These are phyloP conservation scores for Tricholoma furcatifolium DNA, from an alignment of 768 basidiomycete species.

Conservation along the genomic window DNA sequence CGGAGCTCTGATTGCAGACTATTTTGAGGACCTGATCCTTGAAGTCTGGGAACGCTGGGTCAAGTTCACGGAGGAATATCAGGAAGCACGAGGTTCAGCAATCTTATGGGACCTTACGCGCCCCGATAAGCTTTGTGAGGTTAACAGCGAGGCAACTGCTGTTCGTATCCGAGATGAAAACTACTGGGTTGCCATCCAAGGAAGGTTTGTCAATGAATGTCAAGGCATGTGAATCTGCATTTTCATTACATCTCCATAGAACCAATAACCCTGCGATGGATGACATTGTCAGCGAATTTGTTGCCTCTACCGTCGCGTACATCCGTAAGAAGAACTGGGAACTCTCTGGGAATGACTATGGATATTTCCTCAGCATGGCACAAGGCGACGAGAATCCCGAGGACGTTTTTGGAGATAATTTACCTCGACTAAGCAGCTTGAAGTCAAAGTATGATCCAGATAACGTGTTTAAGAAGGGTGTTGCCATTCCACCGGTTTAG, in stretches of 20 bases:
- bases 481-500: not conserved
- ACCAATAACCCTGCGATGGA: too few relatives aligned
- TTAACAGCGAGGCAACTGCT: slow-evolving; percentile 6
- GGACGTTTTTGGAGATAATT: slow-evolving; percentile 26
- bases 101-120: slow-evolving; percentile 19
- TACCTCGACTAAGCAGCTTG: slow-evolving; percentile 21
- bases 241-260: too few relatives aligned
- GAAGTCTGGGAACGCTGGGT: slow-evolving; percentile 16
- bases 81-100: slow-evolving; percentile 6
- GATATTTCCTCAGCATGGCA: slow-evolving; percentile 16
- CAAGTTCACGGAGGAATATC: slow-evolving; percentile 18
- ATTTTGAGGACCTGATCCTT: slow-evolving; percentile 17
- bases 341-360: not conserved
- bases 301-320: not conserved
- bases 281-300: too few relatives aligned
- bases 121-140: slow-evolving; percentile 15
- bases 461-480: slow-evolving; percentile 19
- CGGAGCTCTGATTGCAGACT: slow-evolving; percentile 19
- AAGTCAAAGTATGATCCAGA: slow-evolving; percentile 32
- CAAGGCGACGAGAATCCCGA: too few relatives aligned
- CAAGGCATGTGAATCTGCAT: too few relatives aligned
- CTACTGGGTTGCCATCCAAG: slow-evolving; percentile 8
- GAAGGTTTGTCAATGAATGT: slow-evolving; percentile 5
- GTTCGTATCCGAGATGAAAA: slow-evolving; percentile 3
- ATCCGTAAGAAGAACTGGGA: slow-evolving; percentile 8